Percentiles rank a stretch among this genome's conserved stretches.
Conservation (phyloP, 1,139 yeast genomes). For the Pichia sp. region DNA sequence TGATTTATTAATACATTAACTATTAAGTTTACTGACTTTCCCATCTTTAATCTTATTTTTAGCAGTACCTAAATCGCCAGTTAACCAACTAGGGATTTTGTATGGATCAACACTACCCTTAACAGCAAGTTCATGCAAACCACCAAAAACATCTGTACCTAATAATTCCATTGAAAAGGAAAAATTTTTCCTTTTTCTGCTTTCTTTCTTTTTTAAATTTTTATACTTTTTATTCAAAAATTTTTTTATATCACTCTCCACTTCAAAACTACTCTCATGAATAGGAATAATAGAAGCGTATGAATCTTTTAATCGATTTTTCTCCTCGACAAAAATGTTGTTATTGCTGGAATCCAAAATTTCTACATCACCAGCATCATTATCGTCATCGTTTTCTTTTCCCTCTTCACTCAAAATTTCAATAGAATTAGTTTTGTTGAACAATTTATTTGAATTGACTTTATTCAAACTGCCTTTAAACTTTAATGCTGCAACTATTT, state of each 20-base stretch:
- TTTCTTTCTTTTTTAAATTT: conserved; percentile 1
- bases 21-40: background rate
- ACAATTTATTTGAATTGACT: conserved; percentile 33
- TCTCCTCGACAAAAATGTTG: conserved; percentile 1
- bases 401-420: too few species aligned
- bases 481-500: conserved; percentile 42
- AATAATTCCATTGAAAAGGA: conserved; percentile 44
- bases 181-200: conserved; percentile 16
- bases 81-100: conserved; percentile 65
- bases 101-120: conserved; percentile 46
- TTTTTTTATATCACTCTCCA: conserved; percentile 21
- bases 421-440: conserved; percentile 18
- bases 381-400: conserved; percentile 11
- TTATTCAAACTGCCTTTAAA: conserved; percentile 45
- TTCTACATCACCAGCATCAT: conserved; percentile 23
- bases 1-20: background rate
- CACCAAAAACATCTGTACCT: conserved; percentile 79
- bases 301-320: conserved; percentile 26
- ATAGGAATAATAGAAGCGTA: conserved; percentile 51
- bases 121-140: conserved; percentile 67
- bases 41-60: conserved; percentile 5
- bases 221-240: conserved; percentile 1
- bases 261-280: conserved; percentile 41
- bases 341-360: conserved; percentile 6
- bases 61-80: conserved; percentile 47